Percentiles rank a stretch among this genome's conserved stretches.
phyloP scores from a whole-genome alignment of 768 basidiomycete species.

The Dendrothele bispora region DNA sequence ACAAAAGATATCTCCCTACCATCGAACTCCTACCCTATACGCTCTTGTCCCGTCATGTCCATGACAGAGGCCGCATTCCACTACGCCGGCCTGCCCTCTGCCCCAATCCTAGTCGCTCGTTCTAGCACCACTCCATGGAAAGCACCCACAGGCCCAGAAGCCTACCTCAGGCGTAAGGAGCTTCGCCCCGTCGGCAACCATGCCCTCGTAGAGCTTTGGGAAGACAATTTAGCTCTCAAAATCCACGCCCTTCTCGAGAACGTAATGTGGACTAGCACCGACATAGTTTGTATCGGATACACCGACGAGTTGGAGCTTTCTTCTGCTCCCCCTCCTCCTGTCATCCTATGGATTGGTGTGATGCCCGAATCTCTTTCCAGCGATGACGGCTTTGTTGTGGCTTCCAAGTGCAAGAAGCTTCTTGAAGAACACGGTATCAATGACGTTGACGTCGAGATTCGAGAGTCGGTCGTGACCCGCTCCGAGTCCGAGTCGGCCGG shows the following conservation, averaged over 20 bases:
- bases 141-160: constrained; percentile 22
- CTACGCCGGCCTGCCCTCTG: constrained; percentile 29
- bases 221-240: constrained; percentile 12
- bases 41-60: constrained; percentile 10
- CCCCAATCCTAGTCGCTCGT: constrained; percentile 27
- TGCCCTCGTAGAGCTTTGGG: constrained; percentile 18
- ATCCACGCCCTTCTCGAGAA: constrained; percentile 10
- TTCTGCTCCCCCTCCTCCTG: constrained; percentile 11
- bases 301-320: constrained; percentile 15
- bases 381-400: constrained; percentile 26
- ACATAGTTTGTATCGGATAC: constrained; percentile 26
- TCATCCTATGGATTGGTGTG: constrained; percentile 35
- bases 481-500: constrained; percentile 12
- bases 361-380: constrained; percentile 24
- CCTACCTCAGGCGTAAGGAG: constrained; percentile 23
- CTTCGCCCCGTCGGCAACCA: constrained; percentile 21
- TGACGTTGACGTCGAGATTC: constrained; percentile 32
- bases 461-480: too few relatives aligned
- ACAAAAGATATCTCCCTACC: too few relatives aligned
- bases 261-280: constrained; percentile 27
- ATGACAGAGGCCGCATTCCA: constrained; percentile 19
- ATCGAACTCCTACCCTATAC: too few relatives aligned
- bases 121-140: constrained; percentile 20
- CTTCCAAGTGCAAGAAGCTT: constrained; percentile 18
- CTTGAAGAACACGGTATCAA: constrained; percentile 22